Evolutionary conservation across 441 rosid genomes (phyloP), one percentile per base, ranked within the genome.

Genomic region (Euphorbia corollata): DNA sequence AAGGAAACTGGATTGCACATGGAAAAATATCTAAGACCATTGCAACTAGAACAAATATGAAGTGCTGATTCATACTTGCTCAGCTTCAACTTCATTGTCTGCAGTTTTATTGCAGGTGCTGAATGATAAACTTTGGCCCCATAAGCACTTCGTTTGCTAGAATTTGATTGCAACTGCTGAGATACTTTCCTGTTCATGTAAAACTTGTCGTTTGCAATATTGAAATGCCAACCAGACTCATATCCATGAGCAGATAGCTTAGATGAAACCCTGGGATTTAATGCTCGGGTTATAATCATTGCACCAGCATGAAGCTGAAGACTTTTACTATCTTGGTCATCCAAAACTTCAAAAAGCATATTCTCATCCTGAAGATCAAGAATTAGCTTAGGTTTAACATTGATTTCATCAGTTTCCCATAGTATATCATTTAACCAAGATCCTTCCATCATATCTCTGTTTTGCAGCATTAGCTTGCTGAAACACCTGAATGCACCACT

Each of bases 281-380:
- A 63, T 58, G 95, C 77, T 60, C 80, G 83, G 51, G 86, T 79
- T 69, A 92, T 80, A 61, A 92, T 78, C 99, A 95, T 92, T 70
- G 99, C 97, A 74, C 96, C 96, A 15, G 99, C 89, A 83, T 87
- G 99, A 71, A 82, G 93, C 80, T 80, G 89, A 71, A 89, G 86
- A 78, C 83, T 73, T 69, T 82, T 79, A 64, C 76, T 77, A 73
- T 92, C 91, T 82, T 78, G 80, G 61, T 78, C 76, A 87, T 90
- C 95, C 63, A 82, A 68, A 76, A 90, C 82, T 79, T 95, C 93
- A 84, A 92, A 95, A 74, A 90, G 89, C 98, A 95, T 95, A 71
- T 87, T 91, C 81, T 88, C 86, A 79, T 95, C 99, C 75, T 86
- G 95, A 76, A 95, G 97, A 80, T 95, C 97, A 71, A 86, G 85